Evolutionary conservation across 345 rosid genomes (phyloP).

Genomic region (Citrus mangshanensis): DNA sequence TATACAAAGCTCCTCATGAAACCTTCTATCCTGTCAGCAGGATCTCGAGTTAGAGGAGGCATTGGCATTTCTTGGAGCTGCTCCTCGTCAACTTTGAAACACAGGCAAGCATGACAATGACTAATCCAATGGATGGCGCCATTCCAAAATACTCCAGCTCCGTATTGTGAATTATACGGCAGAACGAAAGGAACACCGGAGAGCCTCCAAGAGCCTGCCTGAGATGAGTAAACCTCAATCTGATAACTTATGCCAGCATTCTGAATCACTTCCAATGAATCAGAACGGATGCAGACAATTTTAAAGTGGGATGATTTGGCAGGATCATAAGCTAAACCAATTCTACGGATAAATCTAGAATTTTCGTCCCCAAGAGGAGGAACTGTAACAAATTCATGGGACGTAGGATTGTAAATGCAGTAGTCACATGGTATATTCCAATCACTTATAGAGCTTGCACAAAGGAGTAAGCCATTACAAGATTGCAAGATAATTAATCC

Average conservation of each 20-base stretch:
- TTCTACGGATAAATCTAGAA: no score
- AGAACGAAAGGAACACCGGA: constrained; percentile 10
- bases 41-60: constrained; percentile 15
- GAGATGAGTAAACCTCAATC: constrained; percentile 36
- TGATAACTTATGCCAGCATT: not conserved
- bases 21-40: no score
- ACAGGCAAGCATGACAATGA: constrained; percentile 8
- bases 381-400: no score
- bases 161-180: not conserved
- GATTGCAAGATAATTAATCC: no score
- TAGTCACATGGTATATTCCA: no score
- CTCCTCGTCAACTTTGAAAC: constrained; percentile 29
- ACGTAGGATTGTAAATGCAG: no score
- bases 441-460: no score
- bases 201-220: constrained; percentile 33
- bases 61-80: constrained; percentile 24
- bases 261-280: not conserved
- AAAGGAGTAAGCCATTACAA: no score
- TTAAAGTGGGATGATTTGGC: not conserved
- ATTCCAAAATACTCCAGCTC: constrained; percentile 21
- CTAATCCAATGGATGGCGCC: constrained; percentile 34
- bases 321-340: no score
- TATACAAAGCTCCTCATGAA: not conserved
- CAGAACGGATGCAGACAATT: constrained; percentile 12
- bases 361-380: no score